Percentiles rank a stretch among this genome's conserved stretches.
Conservation (phyloP, 139 green algal species). For the Asterochloris sp. region DNA sequence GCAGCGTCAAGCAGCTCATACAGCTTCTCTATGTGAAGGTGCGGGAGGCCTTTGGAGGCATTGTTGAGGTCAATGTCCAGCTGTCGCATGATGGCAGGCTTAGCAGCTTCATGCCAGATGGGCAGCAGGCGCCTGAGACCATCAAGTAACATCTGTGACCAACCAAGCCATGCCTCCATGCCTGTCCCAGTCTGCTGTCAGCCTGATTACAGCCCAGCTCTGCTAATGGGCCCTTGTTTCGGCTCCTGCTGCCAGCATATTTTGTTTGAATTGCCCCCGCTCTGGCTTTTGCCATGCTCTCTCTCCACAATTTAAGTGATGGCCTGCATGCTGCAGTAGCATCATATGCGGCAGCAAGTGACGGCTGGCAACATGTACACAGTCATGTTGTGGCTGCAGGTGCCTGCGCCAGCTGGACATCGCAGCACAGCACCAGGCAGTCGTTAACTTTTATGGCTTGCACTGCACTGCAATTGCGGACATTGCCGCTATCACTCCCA, state of each 20-base stretch:
- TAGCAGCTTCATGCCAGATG: not conserved
- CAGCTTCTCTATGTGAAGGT: slow-evolving; percentile 7
- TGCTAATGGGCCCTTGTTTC: not conserved
- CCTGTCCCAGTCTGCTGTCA: too few relatives aligned
- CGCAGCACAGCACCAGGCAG: slow-evolving; percentile 6
- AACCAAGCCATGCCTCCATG: not conserved
- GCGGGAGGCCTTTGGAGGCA: slow-evolving; percentile 6
- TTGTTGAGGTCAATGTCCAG: slow-evolving; percentile 29
- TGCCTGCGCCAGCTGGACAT: slow-evolving; percentile 38
- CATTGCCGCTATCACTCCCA: not conserved
- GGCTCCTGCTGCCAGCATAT: too few relatives aligned
- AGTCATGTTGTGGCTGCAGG: not conserved
- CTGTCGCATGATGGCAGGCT: slow-evolving; percentile 28
- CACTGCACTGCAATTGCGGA: slow-evolving; percentile 34
- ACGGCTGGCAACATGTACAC: not conserved
- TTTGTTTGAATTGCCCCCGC: not conserved
- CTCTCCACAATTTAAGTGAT: too few relatives aligned
- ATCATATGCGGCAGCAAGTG: not conserved
- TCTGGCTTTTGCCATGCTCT: not conserved
- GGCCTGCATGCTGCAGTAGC: not conserved
- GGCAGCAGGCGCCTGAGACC: not conserved
- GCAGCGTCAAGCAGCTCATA: too few relatives aligned
- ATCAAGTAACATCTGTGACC: slow-evolving; percentile 12
- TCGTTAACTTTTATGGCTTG: slow-evolving; percentile 31
- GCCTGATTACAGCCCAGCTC: not conserved